Conservation (phyloP, 805 yeast genomes). For the Komagataella ulmi region DNA sequence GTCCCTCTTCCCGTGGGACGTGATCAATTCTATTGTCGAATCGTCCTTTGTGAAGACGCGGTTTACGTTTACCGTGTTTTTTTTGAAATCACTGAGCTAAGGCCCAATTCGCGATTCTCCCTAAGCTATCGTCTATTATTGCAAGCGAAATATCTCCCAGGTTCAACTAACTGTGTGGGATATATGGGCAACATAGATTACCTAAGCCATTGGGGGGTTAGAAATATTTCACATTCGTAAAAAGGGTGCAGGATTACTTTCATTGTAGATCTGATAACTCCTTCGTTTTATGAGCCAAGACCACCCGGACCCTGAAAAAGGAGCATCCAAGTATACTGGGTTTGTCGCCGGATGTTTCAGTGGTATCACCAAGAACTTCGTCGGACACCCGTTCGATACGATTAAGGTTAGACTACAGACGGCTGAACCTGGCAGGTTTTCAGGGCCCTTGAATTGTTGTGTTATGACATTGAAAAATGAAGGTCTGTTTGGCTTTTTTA, state of each 20-base stretch:
- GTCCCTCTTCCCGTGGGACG: neutral
- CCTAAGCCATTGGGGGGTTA: neutral
- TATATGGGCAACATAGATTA: neutral
- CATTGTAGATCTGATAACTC: neutral
- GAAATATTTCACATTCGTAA: neutral
- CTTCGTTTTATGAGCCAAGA: neutral
- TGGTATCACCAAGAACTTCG: slow-evolving; percentile 77
- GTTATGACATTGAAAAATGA: slow-evolving; percentile 58
- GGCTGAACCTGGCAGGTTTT: slow-evolving; percentile 53
- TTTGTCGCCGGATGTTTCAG: slow-evolving; percentile 83
- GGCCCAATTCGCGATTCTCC: too few species aligned
- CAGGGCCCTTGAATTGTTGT: slow-evolving; percentile 75
- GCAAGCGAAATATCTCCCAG: too few species aligned
- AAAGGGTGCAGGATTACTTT: neutral
- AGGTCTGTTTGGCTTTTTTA: slow-evolving; percentile 69
- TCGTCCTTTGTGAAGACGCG: neutral
- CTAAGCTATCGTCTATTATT: too few species aligned
- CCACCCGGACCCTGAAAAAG: slow-evolving; percentile 7
- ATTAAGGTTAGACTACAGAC: slow-evolving; percentile 80
- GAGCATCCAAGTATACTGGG: slow-evolving; percentile 49
- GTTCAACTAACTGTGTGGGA: too few species aligned
- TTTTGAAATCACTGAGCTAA: neutral
- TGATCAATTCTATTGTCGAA: neutral
- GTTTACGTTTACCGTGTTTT: neutral
- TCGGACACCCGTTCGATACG: slow-evolving; percentile 91